phyloP scores from a whole-genome alignment of 2,329 filamentous ascomycete genomes.

The Cercospora sojina region DNA sequence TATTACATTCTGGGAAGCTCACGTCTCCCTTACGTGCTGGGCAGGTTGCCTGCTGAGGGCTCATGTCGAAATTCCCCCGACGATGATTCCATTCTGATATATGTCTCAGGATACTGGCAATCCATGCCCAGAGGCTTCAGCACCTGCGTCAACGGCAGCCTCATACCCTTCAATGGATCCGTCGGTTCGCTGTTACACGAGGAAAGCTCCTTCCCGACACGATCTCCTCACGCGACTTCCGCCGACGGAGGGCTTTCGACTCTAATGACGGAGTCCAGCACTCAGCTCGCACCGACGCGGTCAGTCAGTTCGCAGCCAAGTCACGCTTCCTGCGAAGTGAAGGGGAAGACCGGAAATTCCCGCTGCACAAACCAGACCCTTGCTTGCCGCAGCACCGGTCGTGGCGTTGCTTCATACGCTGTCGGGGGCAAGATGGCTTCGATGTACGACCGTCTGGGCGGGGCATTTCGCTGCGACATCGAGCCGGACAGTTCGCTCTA shows the following conservation, averaged over 20 bases:
- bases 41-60: not conserved
- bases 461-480: not conserved
- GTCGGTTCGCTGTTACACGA: not conserved
- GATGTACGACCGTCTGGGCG: not conserved
- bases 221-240: not conserved
- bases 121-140: not conserved
- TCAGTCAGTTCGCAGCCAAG: not conserved
- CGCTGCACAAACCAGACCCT: not conserved
- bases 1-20: not conserved
- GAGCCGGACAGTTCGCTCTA: not conserved
- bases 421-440: not conserved
- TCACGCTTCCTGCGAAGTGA: not conserved
- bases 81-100: not conserved
- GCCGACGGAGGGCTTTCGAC: not conserved
- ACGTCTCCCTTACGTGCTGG: not conserved
- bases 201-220: not conserved
- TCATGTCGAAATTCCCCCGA: not conserved
- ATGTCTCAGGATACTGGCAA: not conserved
- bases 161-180: not conserved
- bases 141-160: not conserved
- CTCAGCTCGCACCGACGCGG: not conserved
- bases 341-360: not conserved
- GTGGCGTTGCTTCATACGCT: not conserved
- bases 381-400: not conserved
- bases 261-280: not conserved